A percentile compares a stretch with the other conserved stretches of the same genome.
These are phyloP conservation scores for Arctium minus DNA, from an alignment of 129 eudicot genomes.

Conservation along the genomic window DNA sequence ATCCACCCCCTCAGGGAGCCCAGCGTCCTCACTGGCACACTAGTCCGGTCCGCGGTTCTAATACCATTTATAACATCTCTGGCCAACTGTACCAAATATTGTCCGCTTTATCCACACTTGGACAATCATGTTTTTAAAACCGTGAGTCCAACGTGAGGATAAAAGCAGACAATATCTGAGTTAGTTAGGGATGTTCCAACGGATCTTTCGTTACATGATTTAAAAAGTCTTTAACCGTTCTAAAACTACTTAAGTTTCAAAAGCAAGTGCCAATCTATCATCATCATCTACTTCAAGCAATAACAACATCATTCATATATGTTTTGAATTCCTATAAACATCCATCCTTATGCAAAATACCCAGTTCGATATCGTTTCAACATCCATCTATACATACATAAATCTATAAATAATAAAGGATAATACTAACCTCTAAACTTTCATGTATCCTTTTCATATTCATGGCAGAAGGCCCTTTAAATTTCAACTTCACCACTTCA, in stretches of 20 bases:
- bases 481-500: conserved; percentile 86
- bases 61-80: no score
- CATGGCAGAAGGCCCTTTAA: conserved; percentile 72
- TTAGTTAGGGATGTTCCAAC: no score
- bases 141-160: not conserved
- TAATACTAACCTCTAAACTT: conserved; percentile 66
- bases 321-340: not conserved
- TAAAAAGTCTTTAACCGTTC: no score
- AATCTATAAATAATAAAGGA: not conserved
- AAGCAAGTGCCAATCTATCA: no score
- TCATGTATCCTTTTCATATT: conserved; percentile 89
- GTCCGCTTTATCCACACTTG: no score
- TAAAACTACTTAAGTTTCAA: no score
- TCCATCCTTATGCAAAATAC: not conserved
- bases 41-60: no score
- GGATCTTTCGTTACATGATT: no score
- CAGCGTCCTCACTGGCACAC: no score
- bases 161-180: no score
- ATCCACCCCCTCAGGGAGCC: no score
- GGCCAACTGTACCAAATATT: no score
- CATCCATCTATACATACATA: not conserved
- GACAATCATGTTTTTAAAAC: not conserved
- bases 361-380: not conserved
- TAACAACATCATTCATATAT: not conserved
- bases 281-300: not conserved